Evolutionary conservation across 1,284 basidiomycete species (phyloP).

Genomic region (Moniliophthora roreri): DNA sequence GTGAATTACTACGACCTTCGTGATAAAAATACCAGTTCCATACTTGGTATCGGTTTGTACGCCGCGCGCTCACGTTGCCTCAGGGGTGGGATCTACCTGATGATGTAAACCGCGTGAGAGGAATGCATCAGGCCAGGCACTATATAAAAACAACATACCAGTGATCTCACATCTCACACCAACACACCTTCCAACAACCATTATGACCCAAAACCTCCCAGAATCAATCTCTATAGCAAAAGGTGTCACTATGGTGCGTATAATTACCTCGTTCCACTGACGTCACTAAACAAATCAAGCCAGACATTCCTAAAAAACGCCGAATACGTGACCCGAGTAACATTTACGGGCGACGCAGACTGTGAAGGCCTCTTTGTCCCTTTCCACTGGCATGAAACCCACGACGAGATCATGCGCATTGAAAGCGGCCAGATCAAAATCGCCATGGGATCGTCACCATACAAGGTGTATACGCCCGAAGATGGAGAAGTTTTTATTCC

Average conservation of each 20-base stretch:
- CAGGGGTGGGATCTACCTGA: no score
- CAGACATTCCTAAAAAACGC: constrained; percentile 7
- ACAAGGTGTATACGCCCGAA: constrained; percentile 24
- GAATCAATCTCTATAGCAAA: background rate
- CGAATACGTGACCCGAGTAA: background rate
- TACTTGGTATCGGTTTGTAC: no score
- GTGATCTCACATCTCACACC: no score
- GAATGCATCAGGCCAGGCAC: no score
- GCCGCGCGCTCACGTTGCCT: no score
- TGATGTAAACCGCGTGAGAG: no score
- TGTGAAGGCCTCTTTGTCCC: constrained; percentile 24
- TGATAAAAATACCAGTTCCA: no score
- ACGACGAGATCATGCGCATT: constrained; percentile 32
- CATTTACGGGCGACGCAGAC: constrained; percentile 3
- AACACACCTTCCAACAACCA: no score
- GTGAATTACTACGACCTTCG: background rate
- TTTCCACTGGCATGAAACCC: constrained; percentile 30
- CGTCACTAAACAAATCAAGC: background rate
- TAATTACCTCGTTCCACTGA: background rate
- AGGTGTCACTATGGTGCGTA: constrained; percentile 7
- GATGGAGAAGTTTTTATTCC: constrained; percentile 30
- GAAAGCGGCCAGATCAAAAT: constrained; percentile 28
- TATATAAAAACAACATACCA: no score
- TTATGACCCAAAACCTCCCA: background rate
- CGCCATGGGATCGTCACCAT: constrained; percentile 19